Evolutionary conservation across 805 yeast species (phyloP).

Genomic region (Maudiozyma saulgeensis): DNA sequence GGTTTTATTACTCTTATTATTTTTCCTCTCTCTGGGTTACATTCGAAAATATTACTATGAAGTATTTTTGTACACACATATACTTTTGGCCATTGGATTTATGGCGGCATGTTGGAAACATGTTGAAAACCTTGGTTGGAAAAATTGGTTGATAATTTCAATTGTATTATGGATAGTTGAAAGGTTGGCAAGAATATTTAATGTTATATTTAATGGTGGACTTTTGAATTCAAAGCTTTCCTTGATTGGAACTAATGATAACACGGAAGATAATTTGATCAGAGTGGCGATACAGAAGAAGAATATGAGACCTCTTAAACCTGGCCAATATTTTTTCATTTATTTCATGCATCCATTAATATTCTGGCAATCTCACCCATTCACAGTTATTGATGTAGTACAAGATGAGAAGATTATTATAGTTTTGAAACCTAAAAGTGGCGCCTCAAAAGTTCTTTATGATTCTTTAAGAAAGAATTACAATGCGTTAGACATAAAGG

Average conservation of each 20-base stretch:
- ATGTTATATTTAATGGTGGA: slow-evolving; percentile 20
- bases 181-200: slow-evolving; percentile 30
- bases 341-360: slow-evolving; percentile 37
- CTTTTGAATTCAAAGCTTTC: slow-evolving; percentile 11
- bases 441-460: slow-evolving; percentile 33
- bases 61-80: slow-evolving; percentile 37
- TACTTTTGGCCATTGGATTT: slow-evolving; percentile 33
- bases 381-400: slow-evolving; percentile 38
- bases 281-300: slow-evolving; percentile 7
- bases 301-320: slow-evolving; percentile 25
- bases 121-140: slow-evolving; percentile 36
- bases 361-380: slow-evolving; percentile 53
- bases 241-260: slow-evolving; percentile 5
- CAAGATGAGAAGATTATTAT: slow-evolving; percentile 28
- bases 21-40: slow-evolving; percentile 24
- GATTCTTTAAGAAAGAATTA: slow-evolving; percentile 24
- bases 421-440: slow-evolving; percentile 39
- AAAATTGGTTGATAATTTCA: slow-evolving; percentile 33
- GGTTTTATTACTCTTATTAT: slow-evolving; percentile 20
- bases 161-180: slow-evolving; percentile 36
- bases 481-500: slow-evolving; percentile 25
- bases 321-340: slow-evolving; percentile 39
- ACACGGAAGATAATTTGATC: slow-evolving; percentile 10
- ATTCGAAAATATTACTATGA: slow-evolving; percentile 36
- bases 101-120: slow-evolving; percentile 39